phyloP scores from a whole-genome alignment of 371 early-diverging fungal species.

The Mortierella sp. region DNA sequence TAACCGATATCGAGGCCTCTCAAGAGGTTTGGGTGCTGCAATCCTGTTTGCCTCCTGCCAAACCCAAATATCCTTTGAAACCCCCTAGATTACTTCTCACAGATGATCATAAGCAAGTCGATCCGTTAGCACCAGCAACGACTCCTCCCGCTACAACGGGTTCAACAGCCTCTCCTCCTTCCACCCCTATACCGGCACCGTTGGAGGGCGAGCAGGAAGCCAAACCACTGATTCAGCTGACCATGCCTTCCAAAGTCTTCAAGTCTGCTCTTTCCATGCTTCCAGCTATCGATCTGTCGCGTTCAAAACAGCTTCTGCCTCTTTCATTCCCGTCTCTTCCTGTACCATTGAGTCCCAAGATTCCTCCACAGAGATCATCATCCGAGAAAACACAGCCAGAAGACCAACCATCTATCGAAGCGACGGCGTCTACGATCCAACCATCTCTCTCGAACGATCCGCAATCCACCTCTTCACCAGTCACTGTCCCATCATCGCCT shows the following conservation, averaged over 20 bases:
- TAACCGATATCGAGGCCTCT: conserved; percentile 37
- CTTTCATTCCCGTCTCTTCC: neutral
- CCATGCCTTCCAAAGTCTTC: conserved; percentile 30
- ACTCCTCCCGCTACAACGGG: neutral
- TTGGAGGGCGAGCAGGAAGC: neutral
- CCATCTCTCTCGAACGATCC: neutral
- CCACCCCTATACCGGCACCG: neutral
- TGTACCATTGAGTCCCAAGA: neutral
- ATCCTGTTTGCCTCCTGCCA: conserved; percentile 24
- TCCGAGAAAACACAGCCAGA: neutral
- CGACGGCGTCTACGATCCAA: neutral
- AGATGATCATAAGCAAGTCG: conserved; percentile 1
- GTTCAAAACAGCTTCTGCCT: conserved; percentile 10
- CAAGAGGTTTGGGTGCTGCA: conserved; percentile 54
- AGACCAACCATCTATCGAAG: neutral
- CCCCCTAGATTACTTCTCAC: conserved; percentile 2
- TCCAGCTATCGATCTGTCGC: conserved; percentile 30
- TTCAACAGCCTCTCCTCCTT: neutral
- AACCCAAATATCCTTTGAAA: neutral
- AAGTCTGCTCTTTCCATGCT: conserved; percentile 36
- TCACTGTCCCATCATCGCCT: neutral
- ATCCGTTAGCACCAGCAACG: neutral
- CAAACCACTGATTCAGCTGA: conserved; percentile 6
- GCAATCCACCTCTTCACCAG: neutral
- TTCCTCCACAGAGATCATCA: neutral